Conservation (phyloP, 192 early-diverging fungal species). For the Mortierella hygrophila region DNA sequence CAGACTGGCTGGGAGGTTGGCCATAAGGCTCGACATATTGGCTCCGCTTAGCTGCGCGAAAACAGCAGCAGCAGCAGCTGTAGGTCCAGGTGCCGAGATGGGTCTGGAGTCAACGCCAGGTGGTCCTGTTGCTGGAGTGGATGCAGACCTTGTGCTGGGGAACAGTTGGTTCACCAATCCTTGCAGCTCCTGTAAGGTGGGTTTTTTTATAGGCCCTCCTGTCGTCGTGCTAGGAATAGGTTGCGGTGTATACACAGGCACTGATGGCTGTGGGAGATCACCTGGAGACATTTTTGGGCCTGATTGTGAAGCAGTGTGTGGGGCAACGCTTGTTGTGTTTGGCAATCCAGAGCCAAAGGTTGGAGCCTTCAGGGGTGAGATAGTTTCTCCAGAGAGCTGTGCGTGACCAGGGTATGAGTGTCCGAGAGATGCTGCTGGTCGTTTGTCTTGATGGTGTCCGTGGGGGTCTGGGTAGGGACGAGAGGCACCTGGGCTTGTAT, state of each 20-base stretch:
- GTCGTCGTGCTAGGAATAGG: background rate
- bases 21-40: slow-evolving; percentile 24
- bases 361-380: background rate
- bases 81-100: background rate
- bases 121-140: background rate
- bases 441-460: background rate
- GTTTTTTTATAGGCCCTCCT: slow-evolving; percentile 14
- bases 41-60: slow-evolving; percentile 25
- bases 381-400: background rate
- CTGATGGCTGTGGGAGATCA: background rate
- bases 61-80: slow-evolving; percentile 26
- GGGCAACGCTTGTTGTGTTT: background rate
- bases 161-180: slow-evolving; percentile 49
- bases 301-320: background rate
- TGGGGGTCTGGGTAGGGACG: slow-evolving; percentile 25
- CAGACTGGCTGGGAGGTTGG: slow-evolving; percentile 24
- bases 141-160: slow-evolving; percentile 12
- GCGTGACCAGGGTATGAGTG: background rate
- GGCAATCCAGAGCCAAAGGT: background rate
- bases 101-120: background rate
- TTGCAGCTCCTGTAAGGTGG: slow-evolving; percentile 38
- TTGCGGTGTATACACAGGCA: background rate
- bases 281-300: background rate
- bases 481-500: background rate
- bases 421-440: background rate